phyloP scores from a whole-genome alignment of 2,329 filamentous ascomycete genomes.

The Trichoderma sp. region DNA sequence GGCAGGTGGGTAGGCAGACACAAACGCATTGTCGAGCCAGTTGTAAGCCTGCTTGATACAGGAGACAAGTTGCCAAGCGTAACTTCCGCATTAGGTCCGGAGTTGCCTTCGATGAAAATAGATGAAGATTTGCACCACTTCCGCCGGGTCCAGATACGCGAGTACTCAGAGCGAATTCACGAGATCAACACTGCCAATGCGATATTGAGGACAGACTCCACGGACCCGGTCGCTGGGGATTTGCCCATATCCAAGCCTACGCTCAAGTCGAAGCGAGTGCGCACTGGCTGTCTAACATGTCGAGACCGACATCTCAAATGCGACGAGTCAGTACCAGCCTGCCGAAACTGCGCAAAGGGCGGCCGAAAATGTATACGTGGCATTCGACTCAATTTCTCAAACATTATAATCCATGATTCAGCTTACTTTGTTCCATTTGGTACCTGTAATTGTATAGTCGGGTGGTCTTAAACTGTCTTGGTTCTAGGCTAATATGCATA shows the following conservation, averaged over 20 bases:
- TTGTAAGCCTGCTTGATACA: no score
- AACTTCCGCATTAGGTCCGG: accelerated
- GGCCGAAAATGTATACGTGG: conserved; percentile 82
- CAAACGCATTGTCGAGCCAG: no score
- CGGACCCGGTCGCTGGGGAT: no score
- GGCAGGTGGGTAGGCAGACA: neutral
- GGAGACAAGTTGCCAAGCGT: no score
- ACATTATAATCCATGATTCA: conserved; percentile 69
- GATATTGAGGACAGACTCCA: no score
- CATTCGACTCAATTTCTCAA: conserved; percentile 86
- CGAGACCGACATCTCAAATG: conserved; percentile 88
- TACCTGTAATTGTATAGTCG: conserved; percentile 27
- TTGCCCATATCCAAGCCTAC: neutral
- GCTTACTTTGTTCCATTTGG: conserved; percentile 43
- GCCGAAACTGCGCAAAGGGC: conserved; percentile 83
- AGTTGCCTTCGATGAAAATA: neutral
- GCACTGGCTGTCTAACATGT: conserved; percentile 89
- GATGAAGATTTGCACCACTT: neutral
- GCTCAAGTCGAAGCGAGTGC: conserved; percentile 65
- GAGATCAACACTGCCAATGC: neutral
- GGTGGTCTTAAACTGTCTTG: no score
- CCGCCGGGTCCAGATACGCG: neutral
- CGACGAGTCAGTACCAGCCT: conserved; percentile 66
- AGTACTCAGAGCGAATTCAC: neutral
- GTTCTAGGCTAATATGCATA: neutral